These are phyloP conservation scores for Pisolithus microcarpus DNA, from an alignment of 768 basidiomycete genomes.

Conservation along the genomic window DNA sequence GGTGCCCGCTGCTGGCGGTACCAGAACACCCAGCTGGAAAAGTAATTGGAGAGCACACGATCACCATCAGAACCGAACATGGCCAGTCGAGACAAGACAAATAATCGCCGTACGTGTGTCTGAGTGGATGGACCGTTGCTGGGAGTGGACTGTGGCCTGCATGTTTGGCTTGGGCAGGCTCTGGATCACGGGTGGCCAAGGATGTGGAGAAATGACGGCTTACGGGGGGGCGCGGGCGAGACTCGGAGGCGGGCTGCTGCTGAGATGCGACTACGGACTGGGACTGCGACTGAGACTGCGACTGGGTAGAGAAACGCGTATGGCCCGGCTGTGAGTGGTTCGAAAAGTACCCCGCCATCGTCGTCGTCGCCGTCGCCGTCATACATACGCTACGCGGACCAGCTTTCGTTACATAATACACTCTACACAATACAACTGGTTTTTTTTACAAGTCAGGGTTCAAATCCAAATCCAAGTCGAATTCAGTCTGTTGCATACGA, in stretches of 20 bases:
- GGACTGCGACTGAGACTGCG: conserved; percentile 5
- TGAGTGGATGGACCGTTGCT: conserved; percentile 58
- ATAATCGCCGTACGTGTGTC: conserved; percentile 83
- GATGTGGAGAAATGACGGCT: conserved; percentile 75
- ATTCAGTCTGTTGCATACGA: conserved; percentile 54
- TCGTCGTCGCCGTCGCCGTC: neutral
- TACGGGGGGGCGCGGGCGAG: conserved; percentile 44
- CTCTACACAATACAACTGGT: neutral
- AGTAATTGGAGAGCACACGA: neutral
- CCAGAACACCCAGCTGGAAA: conserved; percentile 80
- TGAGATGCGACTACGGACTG: neutral
- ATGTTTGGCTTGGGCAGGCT: conserved; percentile 36
- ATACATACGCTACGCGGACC: neutral
- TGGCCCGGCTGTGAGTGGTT: conserved; percentile 66
- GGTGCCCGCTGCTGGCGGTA: conserved; percentile 86
- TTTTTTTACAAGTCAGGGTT: conserved; percentile 63
- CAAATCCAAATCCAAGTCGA: conserved; percentile 78
- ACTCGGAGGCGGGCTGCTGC: conserved; percentile 1
- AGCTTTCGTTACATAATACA: neutral
- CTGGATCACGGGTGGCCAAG: conserved; percentile 33
- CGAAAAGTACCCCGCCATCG: conserved; percentile 73
- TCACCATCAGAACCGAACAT: conserved; percentile 9
- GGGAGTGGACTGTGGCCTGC: conserved; percentile 16
- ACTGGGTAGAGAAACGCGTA: conserved; percentile 47
- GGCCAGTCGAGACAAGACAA: conserved; percentile 12